Base-by-base conservation (phyloP, 768 basidiomycete genomes). In the Hygrophorus pudorinus region DNA sequence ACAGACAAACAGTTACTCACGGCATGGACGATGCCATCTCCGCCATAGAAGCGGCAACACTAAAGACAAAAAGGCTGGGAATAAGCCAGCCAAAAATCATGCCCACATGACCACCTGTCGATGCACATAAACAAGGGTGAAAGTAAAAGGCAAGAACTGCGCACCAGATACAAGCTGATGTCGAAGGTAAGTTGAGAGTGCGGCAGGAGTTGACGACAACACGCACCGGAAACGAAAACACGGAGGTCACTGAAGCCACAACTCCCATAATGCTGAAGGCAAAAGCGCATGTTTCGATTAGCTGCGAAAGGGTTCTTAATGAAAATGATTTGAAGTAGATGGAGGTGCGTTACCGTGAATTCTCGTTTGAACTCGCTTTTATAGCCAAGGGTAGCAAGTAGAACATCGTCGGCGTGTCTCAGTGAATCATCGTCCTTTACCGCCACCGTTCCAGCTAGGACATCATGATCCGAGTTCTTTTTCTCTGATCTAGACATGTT, bases 21-120 rank as follows among this genome's bases (percentile, higher is more conserved):
- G 83, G 82, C 82, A 85, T 85, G 2, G 81, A 72, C 1, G 82
- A 83, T 1, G 78, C 71, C 28, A 85, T 51, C 54, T 85, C 83
- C 3, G 82, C 82, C 69, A 85, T 76, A n/a, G 75, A 80, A 12
- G 78, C 67, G 3, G 83, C 81, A 12, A 85, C 69, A 4, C 71
- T 67, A 64, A 78, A 67, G 20, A 85, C 83, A 48, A 85, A 85
- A 37, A 78, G 61, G 51, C 68, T 71, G 5, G 82, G 83, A 51
- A 84, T 80, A 20, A 84, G 61, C 83, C 82, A 85, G 30, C 82
- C 83, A 64, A 78, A 85, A 14, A 84, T 73, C 71, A 85, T 76
- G 12, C 83, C 83, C 17, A 82, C 80, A 59, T 85, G 82, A 2
- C 83, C 83, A 43, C 83, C 83, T 78, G 41, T 24, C 24, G 9